Conservation (phyloP, 805 yeast genomes). For the Saturnispora saitoi region DNA sequence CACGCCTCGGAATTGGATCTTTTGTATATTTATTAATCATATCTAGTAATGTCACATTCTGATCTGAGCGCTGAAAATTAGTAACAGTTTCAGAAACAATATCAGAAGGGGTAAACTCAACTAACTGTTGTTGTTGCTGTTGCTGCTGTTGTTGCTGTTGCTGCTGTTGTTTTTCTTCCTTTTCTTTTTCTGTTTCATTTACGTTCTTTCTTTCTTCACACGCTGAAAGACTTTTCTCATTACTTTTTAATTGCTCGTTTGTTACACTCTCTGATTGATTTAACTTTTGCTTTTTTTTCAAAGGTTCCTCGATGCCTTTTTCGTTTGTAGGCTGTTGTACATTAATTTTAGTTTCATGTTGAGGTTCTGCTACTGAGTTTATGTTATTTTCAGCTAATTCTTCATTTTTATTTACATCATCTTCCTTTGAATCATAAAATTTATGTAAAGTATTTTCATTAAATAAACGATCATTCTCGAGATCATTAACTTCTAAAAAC, state of each 20-base stretch:
- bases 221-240: not conserved
- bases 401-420: not conserved
- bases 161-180: conserved; percentile 5
- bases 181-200: not conserved
- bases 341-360: too few relatives aligned
- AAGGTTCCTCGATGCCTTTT: not conserved
- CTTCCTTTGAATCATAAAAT: not conserved
- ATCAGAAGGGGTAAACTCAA: not conserved
- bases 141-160: not conserved
- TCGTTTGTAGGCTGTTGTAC: not conserved
- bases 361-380: not conserved
- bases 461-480: conserved; percentile 38
- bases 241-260: not conserved
- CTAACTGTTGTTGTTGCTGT: not conserved
- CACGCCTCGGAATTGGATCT: conserved; percentile 19
- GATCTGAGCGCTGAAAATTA: not conserved
- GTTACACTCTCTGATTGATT: not conserved
- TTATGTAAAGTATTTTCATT: conserved; percentile 12
- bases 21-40: conserved; percentile 24
- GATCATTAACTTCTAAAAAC: conserved; percentile 45
- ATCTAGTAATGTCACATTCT: conserved; percentile 11
- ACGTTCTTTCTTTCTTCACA: not conserved
- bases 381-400: conserved; percentile 11
- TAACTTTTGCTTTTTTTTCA: conserved; percentile 1
- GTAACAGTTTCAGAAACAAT: not conserved